Evolutionary conservation across 1,284 basidiomycete species (phyloP).

Genomic region (Vanrija sp.): DNA sequence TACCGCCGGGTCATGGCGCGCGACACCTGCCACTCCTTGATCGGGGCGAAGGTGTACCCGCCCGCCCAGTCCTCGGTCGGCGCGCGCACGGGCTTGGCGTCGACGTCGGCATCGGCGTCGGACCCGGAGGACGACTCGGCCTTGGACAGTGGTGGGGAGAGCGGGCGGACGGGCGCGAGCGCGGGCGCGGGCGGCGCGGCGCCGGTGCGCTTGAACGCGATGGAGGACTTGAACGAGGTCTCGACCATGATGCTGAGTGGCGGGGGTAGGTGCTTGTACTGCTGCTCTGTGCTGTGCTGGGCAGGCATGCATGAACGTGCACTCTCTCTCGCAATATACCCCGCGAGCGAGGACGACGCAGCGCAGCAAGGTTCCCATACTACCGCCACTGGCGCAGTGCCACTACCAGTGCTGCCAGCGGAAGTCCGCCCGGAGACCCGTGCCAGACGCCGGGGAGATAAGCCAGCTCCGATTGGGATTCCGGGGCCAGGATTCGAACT

Average conservation of each 20-base stretch:
- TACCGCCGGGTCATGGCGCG: conserved; percentile 74
- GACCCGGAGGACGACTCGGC: not conserved
- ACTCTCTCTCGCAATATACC: no score
- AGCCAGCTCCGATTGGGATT: no score
- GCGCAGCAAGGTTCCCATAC: no score
- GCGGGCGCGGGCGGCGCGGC: not conserved
- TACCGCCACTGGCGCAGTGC: no score
- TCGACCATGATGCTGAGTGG: not conserved
- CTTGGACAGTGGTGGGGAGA: conserved; percentile 17
- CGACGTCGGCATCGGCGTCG: conserved; percentile 55
- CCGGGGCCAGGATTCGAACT: no score
- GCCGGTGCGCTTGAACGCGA: conserved; percentile 21
- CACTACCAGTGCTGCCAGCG: no score
- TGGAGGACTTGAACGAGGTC: conserved; percentile 24
- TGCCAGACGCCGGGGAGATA: no score
- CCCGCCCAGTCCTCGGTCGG: conserved; percentile 36
- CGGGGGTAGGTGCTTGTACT: not conserved
- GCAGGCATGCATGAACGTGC: not conserved
- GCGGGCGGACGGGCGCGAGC: conserved; percentile 1
- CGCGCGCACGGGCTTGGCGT: not conserved
- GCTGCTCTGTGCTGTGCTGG: no score
- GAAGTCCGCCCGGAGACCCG: no score
- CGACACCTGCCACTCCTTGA: conserved; percentile 70
- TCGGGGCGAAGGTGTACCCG: conserved; percentile 65
- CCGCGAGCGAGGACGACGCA: not conserved